These are phyloP conservation scores for Cryptococcus hybrid DNA, from an alignment of 1,284 basidiomycete species.

Conservation along the genomic window DNA sequence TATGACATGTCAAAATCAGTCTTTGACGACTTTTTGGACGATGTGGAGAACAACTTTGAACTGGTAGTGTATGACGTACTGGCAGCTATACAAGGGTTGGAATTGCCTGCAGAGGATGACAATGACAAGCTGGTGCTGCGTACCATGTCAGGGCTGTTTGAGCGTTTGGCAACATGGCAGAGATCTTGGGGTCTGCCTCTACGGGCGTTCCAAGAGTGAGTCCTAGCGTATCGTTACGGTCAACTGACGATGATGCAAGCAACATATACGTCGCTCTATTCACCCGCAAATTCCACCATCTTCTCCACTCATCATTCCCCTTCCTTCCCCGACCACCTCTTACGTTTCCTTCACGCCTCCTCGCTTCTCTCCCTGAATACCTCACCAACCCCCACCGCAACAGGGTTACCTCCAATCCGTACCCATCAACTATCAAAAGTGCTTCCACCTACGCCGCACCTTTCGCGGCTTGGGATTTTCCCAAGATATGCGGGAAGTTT, in stretches of 20 bases:
- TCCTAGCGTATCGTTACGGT: background rate
- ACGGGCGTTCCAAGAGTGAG: constrained; percentile 39
- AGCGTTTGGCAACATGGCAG: constrained; percentile 44
- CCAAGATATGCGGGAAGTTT: constrained; percentile 83
- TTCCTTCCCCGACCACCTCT: background rate
- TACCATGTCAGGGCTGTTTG: constrained; percentile 38
- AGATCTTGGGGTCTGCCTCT: constrained; percentile 1
- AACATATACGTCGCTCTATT: background rate
- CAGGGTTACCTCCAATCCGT: too few relatives aligned
- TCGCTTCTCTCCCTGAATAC: background rate
- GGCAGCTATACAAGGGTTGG: background rate
- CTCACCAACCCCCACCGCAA: too few relatives aligned
- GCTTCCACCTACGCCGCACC: constrained; percentile 45
- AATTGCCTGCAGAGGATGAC: background rate
- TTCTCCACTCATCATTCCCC: background rate
- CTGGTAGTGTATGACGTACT: background rate
- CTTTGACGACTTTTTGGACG: background rate
- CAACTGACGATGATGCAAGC: background rate
- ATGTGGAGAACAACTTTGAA: background rate
- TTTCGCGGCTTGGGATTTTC: constrained; percentile 71
- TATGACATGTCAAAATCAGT: background rate
- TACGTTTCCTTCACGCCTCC: background rate
- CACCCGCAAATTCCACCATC: background rate
- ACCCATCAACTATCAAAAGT: too few relatives aligned
- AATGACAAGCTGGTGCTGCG: background rate